Conservation (phyloP, 495 filamentous ascomycete species). For the Penicillium daleae region DNA sequence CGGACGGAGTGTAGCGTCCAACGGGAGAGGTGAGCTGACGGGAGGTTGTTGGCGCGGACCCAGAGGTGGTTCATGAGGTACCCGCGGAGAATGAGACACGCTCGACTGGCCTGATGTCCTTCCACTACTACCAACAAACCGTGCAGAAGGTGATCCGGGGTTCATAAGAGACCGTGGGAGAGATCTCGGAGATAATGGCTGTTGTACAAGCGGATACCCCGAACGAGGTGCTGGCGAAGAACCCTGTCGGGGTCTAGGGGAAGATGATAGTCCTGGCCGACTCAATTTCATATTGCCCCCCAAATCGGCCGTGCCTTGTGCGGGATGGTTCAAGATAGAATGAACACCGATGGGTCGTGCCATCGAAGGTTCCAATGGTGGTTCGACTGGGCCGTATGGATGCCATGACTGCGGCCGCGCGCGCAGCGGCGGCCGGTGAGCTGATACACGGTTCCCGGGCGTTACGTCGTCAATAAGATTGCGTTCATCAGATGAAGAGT, state of each 20-base stretch:
- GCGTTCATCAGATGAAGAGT: constrained; percentile 25
- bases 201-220: constrained; percentile 37
- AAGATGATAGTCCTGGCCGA: constrained; percentile 30
- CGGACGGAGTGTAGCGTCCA: constrained; percentile 33
- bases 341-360: constrained; percentile 55
- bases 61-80: constrained; percentile 39
- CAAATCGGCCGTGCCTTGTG: constrained; percentile 34
- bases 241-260: constrained; percentile 38
- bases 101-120: constrained; percentile 50
- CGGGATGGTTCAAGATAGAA: constrained; percentile 53
- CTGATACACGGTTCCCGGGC: constrained; percentile 27
- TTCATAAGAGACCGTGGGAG: constrained; percentile 60
- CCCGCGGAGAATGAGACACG: constrained; percentile 51
- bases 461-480: constrained; percentile 34
- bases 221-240: constrained; percentile 40
- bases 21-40: constrained; percentile 35
- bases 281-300: constrained; percentile 28
- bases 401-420: constrained; percentile 44
- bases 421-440: constrained; percentile 35
- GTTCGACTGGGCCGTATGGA: constrained; percentile 45
- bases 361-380: constrained; percentile 39
- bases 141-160: constrained; percentile 63
- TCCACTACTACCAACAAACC: constrained; percentile 38
- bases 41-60: constrained; percentile 29
- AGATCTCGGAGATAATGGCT: constrained; percentile 44